A percentile compares a stretch with the other conserved stretches of the same genome.
phyloP scores from a whole-genome alignment of 805 yeast genomes.

The Candida patagonica region DNA sequence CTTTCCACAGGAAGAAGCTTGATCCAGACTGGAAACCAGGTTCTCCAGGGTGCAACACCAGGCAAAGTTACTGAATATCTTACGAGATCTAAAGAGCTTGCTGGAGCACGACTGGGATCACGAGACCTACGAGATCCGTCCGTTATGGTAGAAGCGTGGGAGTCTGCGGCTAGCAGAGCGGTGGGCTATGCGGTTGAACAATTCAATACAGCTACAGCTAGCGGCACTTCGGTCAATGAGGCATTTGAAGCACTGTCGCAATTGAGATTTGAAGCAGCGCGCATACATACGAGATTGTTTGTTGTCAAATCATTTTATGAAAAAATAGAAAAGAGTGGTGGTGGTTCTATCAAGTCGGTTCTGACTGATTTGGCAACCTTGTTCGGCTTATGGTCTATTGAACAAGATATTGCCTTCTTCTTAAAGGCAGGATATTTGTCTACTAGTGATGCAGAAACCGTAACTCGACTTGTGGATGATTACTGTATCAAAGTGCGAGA shows the following conservation, averaged over 20 bases:
- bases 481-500: slow-evolving; percentile 48
- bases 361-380: slow-evolving; percentile 49
- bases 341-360: slow-evolving; percentile 36
- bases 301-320: slow-evolving; percentile 31
- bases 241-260: slow-evolving; percentile 34
- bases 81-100: slow-evolving; percentile 17
- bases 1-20: slow-evolving; percentile 77
- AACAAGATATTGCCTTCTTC: slow-evolving; percentile 62
- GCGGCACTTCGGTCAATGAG: slow-evolving; percentile 22
- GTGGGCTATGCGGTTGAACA: slow-evolving; percentile 27
- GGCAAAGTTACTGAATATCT: slow-evolving; percentile 40
- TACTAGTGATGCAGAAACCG: slow-evolving; percentile 36
- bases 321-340: slow-evolving; percentile 26
- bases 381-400: slow-evolving; percentile 59
- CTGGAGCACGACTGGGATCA: slow-evolving; percentile 14
- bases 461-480: slow-evolving; percentile 36
- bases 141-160: slow-evolving; percentile 30
- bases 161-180: slow-evolving; percentile 27
- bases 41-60: slow-evolving; percentile 36
- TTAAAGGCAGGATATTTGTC: slow-evolving; percentile 52
- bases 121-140: slow-evolving; percentile 22
- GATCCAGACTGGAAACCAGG: slow-evolving; percentile 38
- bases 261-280: slow-evolving; percentile 32
- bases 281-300: slow-evolving; percentile 31
- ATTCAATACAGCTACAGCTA: slow-evolving; percentile 18